A percentile compares a stretch with the other conserved stretches of the same genome.
These are phyloP conservation scores for Carex arenaria DNA, from an alignment of 202 grass and related monocot species.

Conservation along the genomic window DNA sequence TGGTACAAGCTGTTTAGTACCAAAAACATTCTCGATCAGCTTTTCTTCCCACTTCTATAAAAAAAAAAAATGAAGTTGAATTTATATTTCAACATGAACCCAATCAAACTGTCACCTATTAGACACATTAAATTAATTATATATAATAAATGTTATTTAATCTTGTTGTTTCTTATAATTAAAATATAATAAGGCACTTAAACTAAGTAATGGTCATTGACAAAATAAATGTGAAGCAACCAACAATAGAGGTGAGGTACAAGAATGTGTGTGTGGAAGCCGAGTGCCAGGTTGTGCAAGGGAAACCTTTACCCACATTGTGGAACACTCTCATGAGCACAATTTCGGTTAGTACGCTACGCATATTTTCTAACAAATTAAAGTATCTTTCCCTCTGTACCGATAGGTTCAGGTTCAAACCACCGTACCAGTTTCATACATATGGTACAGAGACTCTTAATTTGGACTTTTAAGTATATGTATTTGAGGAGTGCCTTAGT, in stretches of 20 bases:
- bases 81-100: too few relatives aligned
- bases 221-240: conserved; percentile 46
- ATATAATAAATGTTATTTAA: not conserved
- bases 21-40: too few relatives aligned
- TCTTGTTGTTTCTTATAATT: not conserved
- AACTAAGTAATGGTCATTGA: not conserved
- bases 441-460: not conserved
- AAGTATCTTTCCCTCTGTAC: not conserved
- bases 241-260: conserved; percentile 44
- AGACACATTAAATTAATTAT: too few relatives aligned
- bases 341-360: conserved; percentile 9
- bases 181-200: not conserved
- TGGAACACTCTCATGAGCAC: conserved; percentile 34
- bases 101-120: too few relatives aligned
- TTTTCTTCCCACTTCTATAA: too few relatives aligned
- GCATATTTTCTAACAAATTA: not conserved
- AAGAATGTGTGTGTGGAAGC: conserved; percentile 20
- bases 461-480: not conserved
- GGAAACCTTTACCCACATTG: conserved; percentile 43
- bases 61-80: too few relatives aligned
- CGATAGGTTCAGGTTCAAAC: not conserved
- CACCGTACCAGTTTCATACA: not conserved
- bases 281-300: conserved; percentile 14
- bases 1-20: too few relatives aligned
- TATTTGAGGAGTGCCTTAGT: not conserved